Conservation (phyloP, 2,329 filamentous ascomycete species). For the Botrytis fragariae region DNA sequence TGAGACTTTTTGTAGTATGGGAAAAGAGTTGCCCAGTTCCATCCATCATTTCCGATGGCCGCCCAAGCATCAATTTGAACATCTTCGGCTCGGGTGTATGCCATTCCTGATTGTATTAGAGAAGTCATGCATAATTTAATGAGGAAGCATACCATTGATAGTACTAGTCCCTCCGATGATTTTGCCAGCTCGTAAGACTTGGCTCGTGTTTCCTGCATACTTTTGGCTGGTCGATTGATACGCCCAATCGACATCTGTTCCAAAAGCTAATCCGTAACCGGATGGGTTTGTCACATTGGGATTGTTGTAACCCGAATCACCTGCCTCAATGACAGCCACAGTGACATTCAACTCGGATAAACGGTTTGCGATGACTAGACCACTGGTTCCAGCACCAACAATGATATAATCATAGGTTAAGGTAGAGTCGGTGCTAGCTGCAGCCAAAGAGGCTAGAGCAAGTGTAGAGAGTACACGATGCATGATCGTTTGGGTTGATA, state of each 20-base stretch:
- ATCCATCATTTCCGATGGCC: constrained; percentile 39
- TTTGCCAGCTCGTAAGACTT: constrained; percentile 43
- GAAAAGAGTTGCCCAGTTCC: constrained; percentile 38
- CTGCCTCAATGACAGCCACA: constrained; percentile 22
- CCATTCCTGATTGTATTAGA: constrained; percentile 37
- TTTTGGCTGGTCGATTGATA: constrained; percentile 34
- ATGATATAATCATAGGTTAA: constrained; percentile 21
- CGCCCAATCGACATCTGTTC: constrained; percentile 32
- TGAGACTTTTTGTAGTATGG: constrained; percentile 36
- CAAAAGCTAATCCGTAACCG: constrained; percentile 20
- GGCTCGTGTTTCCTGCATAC: constrained; percentile 36
- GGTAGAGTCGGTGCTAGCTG: neutral
- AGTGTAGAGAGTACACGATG: neutral
- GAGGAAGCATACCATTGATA: constrained; percentile 42
- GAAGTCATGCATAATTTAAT: constrained; percentile 28
- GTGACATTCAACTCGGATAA: constrained; percentile 15
- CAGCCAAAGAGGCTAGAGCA: constrained; percentile 1
- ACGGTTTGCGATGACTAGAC: constrained; percentile 17
- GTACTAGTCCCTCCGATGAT: constrained; percentile 44
- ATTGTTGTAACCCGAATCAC: constrained; percentile 3
- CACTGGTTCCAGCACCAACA: constrained; percentile 20
- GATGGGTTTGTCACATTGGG: constrained; percentile 13
- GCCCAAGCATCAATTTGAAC: constrained; percentile 42
- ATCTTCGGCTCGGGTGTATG: constrained; percentile 40
- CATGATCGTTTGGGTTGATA: neutral